phyloP scores from a whole-genome alignment of 495 filamentous ascomycete genomes.

The Aspergillus conjunctus region DNA sequence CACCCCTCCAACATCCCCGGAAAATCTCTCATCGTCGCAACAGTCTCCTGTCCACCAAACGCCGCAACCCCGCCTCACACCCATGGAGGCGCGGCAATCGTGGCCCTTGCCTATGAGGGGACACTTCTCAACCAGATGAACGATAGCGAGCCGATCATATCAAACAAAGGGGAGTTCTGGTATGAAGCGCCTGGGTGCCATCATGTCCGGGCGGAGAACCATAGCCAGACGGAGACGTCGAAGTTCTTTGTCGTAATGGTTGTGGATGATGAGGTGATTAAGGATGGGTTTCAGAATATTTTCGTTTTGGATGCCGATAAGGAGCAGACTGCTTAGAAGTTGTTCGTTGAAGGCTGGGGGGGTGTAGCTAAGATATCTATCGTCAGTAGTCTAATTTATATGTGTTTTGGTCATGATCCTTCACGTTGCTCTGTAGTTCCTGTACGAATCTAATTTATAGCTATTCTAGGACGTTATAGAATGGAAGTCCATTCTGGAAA shows the following conservation, averaged over 20 bases:
- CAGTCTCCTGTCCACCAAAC: slow-evolving; percentile 38
- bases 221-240: slow-evolving; percentile 31
- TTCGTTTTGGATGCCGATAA: slow-evolving; percentile 17
- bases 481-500: too few relatives aligned
- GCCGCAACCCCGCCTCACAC: slow-evolving; percentile 43
- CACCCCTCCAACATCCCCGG: slow-evolving; percentile 39
- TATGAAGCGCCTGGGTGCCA: slow-evolving; percentile 48
- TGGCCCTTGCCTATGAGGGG: slow-evolving; percentile 34
- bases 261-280: slow-evolving; percentile 26
- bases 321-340: neutral
- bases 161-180: slow-evolving; percentile 31
- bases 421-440: neutral
- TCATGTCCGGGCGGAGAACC: slow-evolving; percentile 40
- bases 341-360: neutral
- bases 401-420: neutral
- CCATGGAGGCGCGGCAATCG: slow-evolving; percentile 43
- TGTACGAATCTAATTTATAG: neutral
- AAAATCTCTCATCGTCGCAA: slow-evolving; percentile 35
- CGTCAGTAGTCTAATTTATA: neutral
- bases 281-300: slow-evolving; percentile 17
- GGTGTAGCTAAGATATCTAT: neutral
- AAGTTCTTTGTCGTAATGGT: slow-evolving; percentile 34
- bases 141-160: slow-evolving; percentile 28
- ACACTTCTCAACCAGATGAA: slow-evolving; percentile 45
- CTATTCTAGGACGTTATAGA: neutral